Percentiles rank a stretch among this genome's conserved stretches.
These are phyloP conservation scores for Phytophthora idaei DNA, from an alignment of 352 stramenopile species.

Conservation along the genomic window DNA sequence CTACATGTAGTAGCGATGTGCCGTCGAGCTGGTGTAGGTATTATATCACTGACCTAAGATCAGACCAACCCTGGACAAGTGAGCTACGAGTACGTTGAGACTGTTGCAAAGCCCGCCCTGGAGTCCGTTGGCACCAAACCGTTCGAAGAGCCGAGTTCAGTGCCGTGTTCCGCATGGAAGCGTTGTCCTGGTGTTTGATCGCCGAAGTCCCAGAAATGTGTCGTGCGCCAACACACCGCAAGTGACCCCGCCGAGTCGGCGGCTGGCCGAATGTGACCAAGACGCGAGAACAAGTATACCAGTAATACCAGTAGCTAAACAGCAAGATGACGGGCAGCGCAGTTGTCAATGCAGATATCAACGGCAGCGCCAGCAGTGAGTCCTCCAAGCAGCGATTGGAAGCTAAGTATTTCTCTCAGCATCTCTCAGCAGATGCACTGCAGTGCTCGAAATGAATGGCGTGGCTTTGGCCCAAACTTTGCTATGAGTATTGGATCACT, in stretches of 20 bases:
- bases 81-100: not conserved
- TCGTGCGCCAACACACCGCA: no score
- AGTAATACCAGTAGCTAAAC: no score
- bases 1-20: no score
- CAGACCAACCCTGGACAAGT: not conserved
- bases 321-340: no score
- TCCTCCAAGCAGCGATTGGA: no score
- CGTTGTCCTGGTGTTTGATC: not conserved
- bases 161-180: not conserved
- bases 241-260: no score
- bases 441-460: not conserved
- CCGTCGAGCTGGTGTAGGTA: no score
- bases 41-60: not conserved
- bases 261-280: no score
- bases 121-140: not conserved
- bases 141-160: not conserved
- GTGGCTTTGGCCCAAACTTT: not conserved
- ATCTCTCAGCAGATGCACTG: not conserved
- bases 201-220: no score
- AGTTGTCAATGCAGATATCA: not conserved
- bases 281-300: no score
- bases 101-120: not conserved
- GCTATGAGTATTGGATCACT: not conserved
- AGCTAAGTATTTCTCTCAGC: no score
- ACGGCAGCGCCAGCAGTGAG: conserved; percentile 4